Base-by-base conservation (phyloP, 805 yeast genomes). In the Wickerhamiella azymoides region DNA sequence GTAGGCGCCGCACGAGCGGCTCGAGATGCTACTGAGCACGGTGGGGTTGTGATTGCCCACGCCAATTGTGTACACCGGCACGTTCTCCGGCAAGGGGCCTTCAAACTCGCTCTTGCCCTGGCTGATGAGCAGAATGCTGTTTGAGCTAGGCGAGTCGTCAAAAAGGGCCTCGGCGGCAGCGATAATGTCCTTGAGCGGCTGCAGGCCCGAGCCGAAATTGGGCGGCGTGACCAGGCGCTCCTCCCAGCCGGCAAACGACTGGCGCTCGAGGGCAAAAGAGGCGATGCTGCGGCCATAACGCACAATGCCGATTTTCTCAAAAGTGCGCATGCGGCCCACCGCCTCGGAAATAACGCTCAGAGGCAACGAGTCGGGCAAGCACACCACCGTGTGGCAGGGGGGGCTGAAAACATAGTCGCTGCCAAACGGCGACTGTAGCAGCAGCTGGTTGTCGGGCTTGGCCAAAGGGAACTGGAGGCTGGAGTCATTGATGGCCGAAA, bases 291-390 rank as follows among this genome's bases (percentile, higher is more conserved):
- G 11, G 13, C 47, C 51, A 11, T 47, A 44, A 2, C 38, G n/a
- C 5, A 49, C 42, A 27, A 49, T 26, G 5, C 51, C 49, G 6
- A 49, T 18, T 10, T 27, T 27, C 37, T 49, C 51, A 18, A 49
- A 49, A 11, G 40, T 19, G 16, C 48, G 45, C 19, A 49, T 32
- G 4, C 49, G 46, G 1, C 49, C 47, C 10, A 49, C 33, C 5
- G 43, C 30, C 25, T 40, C 47, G 10, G 51, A 39, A 2, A 39
- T 35, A 16, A 30, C 14, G 2, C 32, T 10, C n/a, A 41, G n/a
- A 6, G 45, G 36, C 8, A 44, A 11, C 2, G 35, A 24, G 14
- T 44, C 44, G 16, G 51, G 49, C 26, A 44, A 3, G 24, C 49
- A 46, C 5, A 49, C 26, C 5, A 44, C 44, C 6, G 48, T 36